These are phyloP conservation scores for Solanum tarijense DNA, from an alignment of 257 asterid species.

Conservation along the genomic window DNA sequence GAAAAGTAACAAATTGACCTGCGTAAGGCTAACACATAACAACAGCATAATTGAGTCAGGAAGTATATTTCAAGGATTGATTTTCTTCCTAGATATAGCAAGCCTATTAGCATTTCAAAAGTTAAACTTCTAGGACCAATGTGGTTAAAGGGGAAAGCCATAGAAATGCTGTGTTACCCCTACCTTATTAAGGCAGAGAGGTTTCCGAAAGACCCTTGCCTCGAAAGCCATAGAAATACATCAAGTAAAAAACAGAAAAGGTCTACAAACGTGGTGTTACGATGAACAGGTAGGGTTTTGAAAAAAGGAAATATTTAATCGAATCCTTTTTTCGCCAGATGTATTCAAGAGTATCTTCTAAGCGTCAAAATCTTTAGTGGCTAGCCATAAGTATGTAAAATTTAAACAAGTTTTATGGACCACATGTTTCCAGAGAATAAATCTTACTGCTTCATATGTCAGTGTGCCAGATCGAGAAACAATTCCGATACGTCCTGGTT, in stretches of 20 bases:
- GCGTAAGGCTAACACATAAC: not conserved
- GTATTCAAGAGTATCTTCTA: not conserved
- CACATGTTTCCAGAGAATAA: not conserved
- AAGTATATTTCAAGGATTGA: not conserved
- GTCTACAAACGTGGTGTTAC: not conserved
- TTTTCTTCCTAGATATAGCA: not conserved
- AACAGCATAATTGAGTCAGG: not conserved
- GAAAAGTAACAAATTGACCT: not conserved
- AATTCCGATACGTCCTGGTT: conserved; percentile 95
- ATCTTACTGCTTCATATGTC: conserved; percentile 84
- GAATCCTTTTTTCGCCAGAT: not conserved
- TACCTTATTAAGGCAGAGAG: not conserved
- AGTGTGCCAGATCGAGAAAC: conserved; percentile 87
- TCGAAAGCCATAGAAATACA: not conserved
- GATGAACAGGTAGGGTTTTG: not conserved
- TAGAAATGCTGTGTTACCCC: not conserved
- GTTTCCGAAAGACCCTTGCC: not conserved
- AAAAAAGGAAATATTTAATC: not conserved
- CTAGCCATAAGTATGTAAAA: not conserved
- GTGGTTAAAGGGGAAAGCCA: not conserved
- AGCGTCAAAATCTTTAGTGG: not conserved
- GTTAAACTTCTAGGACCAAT: not conserved
- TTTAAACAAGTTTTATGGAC: not conserved
- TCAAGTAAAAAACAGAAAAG: not conserved
- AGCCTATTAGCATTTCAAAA: not conserved